Evolutionary conservation across 2,329 filamentous ascomycete genomes (phyloP).

Genomic region (Fusarium heterosporum): DNA sequence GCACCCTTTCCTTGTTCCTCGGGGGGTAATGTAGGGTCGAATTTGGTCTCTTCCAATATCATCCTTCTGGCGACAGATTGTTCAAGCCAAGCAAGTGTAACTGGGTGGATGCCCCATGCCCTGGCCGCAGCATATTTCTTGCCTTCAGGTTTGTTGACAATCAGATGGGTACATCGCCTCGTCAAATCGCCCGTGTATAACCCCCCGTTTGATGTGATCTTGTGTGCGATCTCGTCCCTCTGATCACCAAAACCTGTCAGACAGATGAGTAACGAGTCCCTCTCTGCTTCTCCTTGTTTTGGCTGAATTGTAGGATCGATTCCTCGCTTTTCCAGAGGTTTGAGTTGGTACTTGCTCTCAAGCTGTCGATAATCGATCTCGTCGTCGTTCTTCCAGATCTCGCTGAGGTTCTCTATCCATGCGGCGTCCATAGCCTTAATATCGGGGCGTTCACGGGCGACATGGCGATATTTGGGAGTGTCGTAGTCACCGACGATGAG

Average conservation of each 20-base stretch:
- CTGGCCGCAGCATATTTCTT: slow-evolving; percentile 92
- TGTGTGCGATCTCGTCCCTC: slow-evolving; percentile 76
- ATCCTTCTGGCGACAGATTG: slow-evolving; percentile 88
- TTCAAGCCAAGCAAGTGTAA: slow-evolving; percentile 85
- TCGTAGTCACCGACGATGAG: slow-evolving; percentile 89
- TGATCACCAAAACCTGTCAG: slow-evolving; percentile 71
- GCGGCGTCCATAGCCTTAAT: slow-evolving; percentile 83
- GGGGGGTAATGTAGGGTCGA: slow-evolving; percentile 77
- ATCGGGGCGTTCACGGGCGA: slow-evolving; percentile 88
- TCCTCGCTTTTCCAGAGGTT: slow-evolving; percentile 69
- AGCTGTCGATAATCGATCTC: slow-evolving; percentile 77
- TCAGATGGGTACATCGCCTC: slow-evolving; percentile 85
- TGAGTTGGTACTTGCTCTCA: slow-evolving; percentile 74
- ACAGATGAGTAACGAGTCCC: slow-evolving; percentile 62
- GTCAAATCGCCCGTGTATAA: slow-evolving; percentile 89
- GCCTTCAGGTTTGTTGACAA: slow-evolving; percentile 81
- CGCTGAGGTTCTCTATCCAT: slow-evolving; percentile 85
- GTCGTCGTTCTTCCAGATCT: slow-evolving; percentile 85
- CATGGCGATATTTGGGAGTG: slow-evolving; percentile 95
- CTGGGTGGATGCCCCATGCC: slow-evolving; percentile 82
- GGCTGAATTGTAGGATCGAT: slow-evolving; percentile 50
- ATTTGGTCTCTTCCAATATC: slow-evolving; percentile 88
- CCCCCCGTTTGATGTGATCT: slow-evolving; percentile 78
- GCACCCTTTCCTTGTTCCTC: slow-evolving; percentile 82
- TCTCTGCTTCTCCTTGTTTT: slow-evolving; percentile 43